A percentile compares a stretch with the other conserved stretches of the same genome.
These are phyloP conservation scores for Linderniella brevidens DNA, from an alignment of 257 asterid genomes.

Conservation along the genomic window DNA sequence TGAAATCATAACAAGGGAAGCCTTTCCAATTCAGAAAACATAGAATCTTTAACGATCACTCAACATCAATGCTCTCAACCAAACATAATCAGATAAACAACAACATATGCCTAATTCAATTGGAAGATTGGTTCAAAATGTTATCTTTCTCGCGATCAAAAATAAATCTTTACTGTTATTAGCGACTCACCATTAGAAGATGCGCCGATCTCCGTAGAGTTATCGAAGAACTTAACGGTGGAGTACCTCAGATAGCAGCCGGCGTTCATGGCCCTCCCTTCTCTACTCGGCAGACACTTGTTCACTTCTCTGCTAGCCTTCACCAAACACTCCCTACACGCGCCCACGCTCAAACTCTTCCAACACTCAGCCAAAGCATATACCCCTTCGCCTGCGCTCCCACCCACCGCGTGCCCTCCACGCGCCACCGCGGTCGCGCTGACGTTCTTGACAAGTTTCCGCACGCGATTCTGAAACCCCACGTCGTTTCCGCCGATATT, in stretches of 20 bases:
- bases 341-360: constrained; percentile 39
- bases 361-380: constrained; percentile 90
- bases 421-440: constrained; percentile 26
- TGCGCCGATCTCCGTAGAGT: constrained; percentile 6
- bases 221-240: constrained; percentile 35
- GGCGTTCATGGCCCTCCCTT: constrained; percentile 66
- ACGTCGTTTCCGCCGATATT: constrained; percentile 9
- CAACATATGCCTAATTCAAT: too few relatives aligned
- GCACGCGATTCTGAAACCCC: constrained; percentile 20
- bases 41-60: too few relatives aligned
- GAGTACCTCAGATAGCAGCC: constrained; percentile 88
- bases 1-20: too few relatives aligned
- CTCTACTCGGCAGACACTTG: constrained; percentile 48
- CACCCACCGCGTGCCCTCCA: constrained; percentile 31
- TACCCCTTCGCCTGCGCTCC: constrained; percentile 25
- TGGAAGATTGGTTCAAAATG: too few relatives aligned
- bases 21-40: too few relatives aligned
- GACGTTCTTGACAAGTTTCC: constrained; percentile 28
- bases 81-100: too few relatives aligned
- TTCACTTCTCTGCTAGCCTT: constrained; percentile 39
- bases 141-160: too few relatives aligned
- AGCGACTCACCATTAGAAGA: constrained; percentile 8
- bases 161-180: too few relatives aligned
- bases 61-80: too few relatives aligned
- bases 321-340: constrained; percentile 62